Conservation (phyloP, 2,329 filamentous ascomycete species). For the Chaetoscypha palmicola region DNA sequence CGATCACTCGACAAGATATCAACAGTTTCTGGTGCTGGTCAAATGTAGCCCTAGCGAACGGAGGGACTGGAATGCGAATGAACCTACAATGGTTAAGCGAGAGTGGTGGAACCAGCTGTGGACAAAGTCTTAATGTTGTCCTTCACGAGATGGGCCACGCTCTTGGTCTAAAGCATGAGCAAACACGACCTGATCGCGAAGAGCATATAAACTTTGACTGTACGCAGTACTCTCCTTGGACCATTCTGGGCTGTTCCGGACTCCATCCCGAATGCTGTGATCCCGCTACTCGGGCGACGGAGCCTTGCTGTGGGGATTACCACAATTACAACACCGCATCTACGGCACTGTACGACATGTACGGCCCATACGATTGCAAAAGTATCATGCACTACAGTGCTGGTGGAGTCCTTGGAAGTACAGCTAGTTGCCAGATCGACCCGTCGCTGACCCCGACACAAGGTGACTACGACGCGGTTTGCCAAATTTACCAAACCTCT, state of each 20-base stretch:
- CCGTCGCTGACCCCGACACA: neutral
- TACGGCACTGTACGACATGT: neutral
- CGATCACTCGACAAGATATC: neutral
- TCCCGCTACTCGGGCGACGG: neutral
- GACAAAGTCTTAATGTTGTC: neutral
- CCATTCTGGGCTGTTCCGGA: neutral
- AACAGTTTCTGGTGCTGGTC: neutral
- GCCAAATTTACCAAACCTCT: constrained; percentile 1
- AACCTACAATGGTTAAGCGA: constrained; percentile 1
- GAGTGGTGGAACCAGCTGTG: neutral
- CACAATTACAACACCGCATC: neutral
- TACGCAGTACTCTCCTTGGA: constrained; percentile 2
- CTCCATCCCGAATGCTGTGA: constrained; percentile 1
- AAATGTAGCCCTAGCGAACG: neutral
- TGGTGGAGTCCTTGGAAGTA: neutral
- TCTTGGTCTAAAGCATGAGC: constrained; percentile 1
- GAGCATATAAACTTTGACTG: constrained; percentile 1
- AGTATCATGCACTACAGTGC: constrained; percentile 3
- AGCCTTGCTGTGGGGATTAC: neutral
- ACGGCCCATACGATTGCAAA: constrained; percentile 4
- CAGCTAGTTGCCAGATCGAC: neutral
- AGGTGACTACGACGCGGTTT: constrained; percentile 4
- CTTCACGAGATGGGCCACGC: constrained; percentile 4
- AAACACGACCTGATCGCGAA: constrained; percentile 2
- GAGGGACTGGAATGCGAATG: constrained; percentile 1